Percentiles rank a stretch among this genome's conserved stretches.
Evolutionary conservation across 1,284 basidiomycete genomes (phyloP).

Genomic region (Puccinia polysora): DNA sequence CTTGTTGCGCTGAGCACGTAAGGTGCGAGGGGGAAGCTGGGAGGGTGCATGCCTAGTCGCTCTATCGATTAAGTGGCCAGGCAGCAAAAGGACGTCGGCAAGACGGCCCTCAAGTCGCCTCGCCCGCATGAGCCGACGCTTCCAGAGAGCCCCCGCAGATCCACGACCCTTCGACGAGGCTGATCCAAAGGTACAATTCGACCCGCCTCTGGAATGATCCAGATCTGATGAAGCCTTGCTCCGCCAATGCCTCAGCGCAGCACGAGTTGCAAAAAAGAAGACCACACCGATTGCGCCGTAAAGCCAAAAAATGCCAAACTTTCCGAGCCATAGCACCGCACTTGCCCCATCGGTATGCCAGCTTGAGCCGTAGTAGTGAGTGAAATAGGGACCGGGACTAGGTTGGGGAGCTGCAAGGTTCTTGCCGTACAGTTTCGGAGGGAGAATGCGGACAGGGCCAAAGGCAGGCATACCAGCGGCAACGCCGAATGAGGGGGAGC

Average conservation of each 20-base stretch:
- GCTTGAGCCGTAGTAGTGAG: conserved; percentile 91
- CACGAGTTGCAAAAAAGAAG: too few species aligned
- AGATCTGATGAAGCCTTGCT: too few species aligned
- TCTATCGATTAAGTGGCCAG: too few species aligned
- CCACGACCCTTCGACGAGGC: background rate
- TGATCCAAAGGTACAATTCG: too few species aligned
- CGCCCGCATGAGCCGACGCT: background rate
- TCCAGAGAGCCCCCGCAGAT: background rate
- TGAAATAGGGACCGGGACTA: conserved; percentile 57
- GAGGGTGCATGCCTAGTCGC: background rate
- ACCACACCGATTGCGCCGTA: background rate
- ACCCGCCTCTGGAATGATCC: too few species aligned
- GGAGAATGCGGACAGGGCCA: conserved; percentile 75
- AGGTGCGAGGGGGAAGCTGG: background rate
- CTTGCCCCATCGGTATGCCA: conserved; percentile 61
- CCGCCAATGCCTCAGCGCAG: too few species aligned
- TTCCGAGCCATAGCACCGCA: conserved; percentile 49
- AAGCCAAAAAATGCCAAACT: conserved; percentile 6
- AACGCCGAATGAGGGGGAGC: conserved; percentile 76
- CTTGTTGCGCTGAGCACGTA: background rate
- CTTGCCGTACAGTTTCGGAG: conserved; percentile 92
- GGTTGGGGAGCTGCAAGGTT: conserved; percentile 85
- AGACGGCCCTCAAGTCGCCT: background rate
- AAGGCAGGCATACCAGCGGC: too few species aligned
- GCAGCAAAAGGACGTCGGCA: background rate